These are phyloP conservation scores for Cladorrhinum sp. DNA, from an alignment of 2,329 filamentous ascomycete genomes.

Conservation along the genomic window DNA sequence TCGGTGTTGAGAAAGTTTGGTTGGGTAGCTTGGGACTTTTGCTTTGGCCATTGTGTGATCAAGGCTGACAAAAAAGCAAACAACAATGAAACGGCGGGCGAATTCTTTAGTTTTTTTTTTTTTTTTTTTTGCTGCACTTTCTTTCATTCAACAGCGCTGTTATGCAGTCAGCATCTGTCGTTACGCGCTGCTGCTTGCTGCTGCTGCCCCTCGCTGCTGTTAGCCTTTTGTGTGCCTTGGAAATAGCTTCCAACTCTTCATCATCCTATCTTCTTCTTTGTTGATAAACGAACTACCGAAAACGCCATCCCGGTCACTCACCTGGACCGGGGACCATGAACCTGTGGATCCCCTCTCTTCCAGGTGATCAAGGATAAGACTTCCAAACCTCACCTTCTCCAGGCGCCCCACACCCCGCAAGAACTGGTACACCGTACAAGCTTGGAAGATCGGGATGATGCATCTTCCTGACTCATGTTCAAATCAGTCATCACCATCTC, in stretches of 20 bases:
- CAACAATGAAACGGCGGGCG: no score
- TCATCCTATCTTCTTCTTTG: neutral
- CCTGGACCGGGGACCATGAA: neutral
- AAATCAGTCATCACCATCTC: no score
- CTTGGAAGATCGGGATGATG: no score
- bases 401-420: no score
- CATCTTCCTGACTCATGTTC: no score
- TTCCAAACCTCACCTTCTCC: no score
- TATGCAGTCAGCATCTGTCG: no score
- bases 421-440: no score
- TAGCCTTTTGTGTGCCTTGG: neutral
- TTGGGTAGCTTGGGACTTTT: neutral
- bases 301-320: neutral
- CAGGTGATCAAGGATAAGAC: no score
- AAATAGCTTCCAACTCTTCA: neutral
- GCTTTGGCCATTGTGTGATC: neutral
- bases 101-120: neutral
- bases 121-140: no score
- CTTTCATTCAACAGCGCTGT: no score
- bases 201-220: neutral
- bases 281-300: neutral
- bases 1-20: neutral
- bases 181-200: no score
- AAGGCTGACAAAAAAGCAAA: neutral
- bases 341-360: neutral